phyloP scores from a whole-genome alignment of 179 eudicot genomes.

The Beta corolliflora region DNA sequence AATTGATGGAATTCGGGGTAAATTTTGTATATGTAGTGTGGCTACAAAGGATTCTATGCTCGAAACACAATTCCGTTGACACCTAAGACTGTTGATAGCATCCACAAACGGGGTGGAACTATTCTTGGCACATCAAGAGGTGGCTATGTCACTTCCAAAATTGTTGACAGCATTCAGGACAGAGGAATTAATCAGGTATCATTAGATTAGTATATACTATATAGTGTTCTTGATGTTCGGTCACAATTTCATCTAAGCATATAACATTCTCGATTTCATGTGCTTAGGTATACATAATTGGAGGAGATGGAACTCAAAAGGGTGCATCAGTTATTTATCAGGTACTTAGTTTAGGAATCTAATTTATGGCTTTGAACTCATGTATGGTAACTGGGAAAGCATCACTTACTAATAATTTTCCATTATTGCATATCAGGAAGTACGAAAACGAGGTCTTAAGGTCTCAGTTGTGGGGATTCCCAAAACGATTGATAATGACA shows the following conservation, averaged over 20 bases:
- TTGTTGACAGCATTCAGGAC: slow-evolving; percentile 91
- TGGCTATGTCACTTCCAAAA: slow-evolving; percentile 66
- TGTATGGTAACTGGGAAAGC: background rate
- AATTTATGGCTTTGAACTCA: background rate
- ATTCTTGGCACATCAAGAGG: slow-evolving; percentile 85
- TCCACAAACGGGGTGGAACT: slow-evolving; percentile 91
- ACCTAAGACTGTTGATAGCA: slow-evolving; percentile 71
- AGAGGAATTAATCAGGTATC: slow-evolving; percentile 87
- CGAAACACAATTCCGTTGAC: slow-evolving; percentile 63
- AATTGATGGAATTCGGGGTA: background rate
- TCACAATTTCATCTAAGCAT: background rate
- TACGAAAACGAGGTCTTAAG: slow-evolving; percentile 80
- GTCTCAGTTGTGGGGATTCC: slow-evolving; percentile 88
- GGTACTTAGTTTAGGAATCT: slow-evolving; percentile 38
- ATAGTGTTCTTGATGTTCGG: background rate
- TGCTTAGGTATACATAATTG: slow-evolving; percentile 84
- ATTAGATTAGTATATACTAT: background rate
- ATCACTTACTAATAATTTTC: slow-evolving; percentile 4
- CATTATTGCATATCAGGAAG: slow-evolving; percentile 54
- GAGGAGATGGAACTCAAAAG: slow-evolving; percentile 94
- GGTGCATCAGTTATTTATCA: slow-evolving; percentile 82
- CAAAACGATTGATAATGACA: slow-evolving; percentile 96
- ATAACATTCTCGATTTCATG: background rate
- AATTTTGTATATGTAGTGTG: slow-evolving; percentile 53
- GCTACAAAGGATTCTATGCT: slow-evolving; percentile 85